Percentiles rank a stretch among this genome's conserved stretches.
Evolutionary conservation across 2,329 filamentous ascomycete genomes (phyloP).

Genomic region (Calonectria multiphialidica): DNA sequence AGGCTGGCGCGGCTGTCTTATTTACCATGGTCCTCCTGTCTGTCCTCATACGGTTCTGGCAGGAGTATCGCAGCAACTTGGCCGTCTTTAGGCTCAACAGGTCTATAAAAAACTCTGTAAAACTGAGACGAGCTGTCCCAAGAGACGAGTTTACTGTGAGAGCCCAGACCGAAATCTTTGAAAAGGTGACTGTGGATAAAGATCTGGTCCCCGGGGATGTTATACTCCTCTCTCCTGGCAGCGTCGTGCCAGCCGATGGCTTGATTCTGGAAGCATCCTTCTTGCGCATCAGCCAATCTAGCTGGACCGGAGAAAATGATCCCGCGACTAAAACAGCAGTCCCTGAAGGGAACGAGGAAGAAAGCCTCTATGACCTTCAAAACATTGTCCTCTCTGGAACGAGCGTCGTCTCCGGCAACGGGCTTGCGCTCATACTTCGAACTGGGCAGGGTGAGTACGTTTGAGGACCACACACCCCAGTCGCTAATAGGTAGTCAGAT

Average conservation of each 20-base stretch:
- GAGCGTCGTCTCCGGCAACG: constrained; percentile 44
- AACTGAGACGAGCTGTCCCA: not conserved
- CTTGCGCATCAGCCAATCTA: constrained; percentile 43
- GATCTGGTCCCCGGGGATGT: constrained; percentile 43
- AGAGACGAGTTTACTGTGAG: not conserved
- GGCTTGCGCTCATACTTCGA: constrained; percentile 40
- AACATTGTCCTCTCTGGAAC: constrained; percentile 46
- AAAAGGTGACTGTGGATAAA: not conserved
- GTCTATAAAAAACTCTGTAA: not conserved
- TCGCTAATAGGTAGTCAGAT: constrained; percentile 19
- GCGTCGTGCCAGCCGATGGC: constrained; percentile 45
- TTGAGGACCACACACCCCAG: not conserved
- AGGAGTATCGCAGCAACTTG: not conserved
- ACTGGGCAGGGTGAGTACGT: not conserved
- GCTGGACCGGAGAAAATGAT: constrained; percentile 45
- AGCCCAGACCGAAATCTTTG: not conserved
- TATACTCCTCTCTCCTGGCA: constrained; percentile 36
- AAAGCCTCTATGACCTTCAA: constrained; percentile 38
- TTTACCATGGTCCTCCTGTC: not conserved
- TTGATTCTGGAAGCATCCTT: constrained; percentile 44
- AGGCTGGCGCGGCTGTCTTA: not conserved
- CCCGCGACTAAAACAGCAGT: constrained; percentile 39
- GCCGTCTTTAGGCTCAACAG: not conserved
- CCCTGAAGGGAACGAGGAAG: constrained; percentile 31
- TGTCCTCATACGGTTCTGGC: not conserved